A percentile compares a stretch with the other conserved stretches of the same genome.
Conservation (phyloP, 805 yeast genomes). For the Zygosaccharomyces lentus region DNA sequence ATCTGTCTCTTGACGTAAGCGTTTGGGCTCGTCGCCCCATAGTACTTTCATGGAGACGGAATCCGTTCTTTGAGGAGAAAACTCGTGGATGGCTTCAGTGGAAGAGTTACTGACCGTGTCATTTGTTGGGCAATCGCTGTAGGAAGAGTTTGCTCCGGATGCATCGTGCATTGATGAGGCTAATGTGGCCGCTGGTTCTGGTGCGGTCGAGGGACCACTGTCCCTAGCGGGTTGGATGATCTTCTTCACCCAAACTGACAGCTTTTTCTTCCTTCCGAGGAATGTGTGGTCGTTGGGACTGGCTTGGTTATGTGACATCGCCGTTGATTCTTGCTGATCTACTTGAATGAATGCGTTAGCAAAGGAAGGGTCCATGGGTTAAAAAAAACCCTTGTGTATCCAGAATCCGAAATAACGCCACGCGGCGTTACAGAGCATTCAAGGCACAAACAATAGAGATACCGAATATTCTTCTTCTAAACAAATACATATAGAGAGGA, state of each 20-base stretch:
- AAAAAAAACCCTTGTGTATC: not conserved
- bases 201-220: constrained; percentile 1
- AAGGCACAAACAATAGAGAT: not conserved
- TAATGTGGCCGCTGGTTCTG: not conserved
- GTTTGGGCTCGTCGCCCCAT: constrained; percentile 24
- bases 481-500: not conserved
- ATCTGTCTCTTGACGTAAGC: constrained; percentile 4
- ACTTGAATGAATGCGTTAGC: not conserved
- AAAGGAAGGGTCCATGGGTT: not conserved
- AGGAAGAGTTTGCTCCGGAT: not conserved
- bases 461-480: not conserved
- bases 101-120: not conserved
- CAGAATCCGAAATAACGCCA: not conserved
- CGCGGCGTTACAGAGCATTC: not conserved
- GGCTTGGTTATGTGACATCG: constrained; percentile 1
- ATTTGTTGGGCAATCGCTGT: not conserved
- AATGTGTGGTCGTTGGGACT: constrained; percentile 21
- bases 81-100: constrained; percentile 1
- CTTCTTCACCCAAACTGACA: constrained; percentile 33
- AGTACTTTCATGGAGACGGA: constrained; percentile 14
- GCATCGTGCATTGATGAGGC: not conserved
- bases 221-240: constrained; percentile 31
- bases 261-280: constrained; percentile 28
- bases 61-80: constrained; percentile 6
- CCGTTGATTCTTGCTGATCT: not conserved